Conservation (phyloP, 2,329 filamentous ascomycete genomes). For the Phialocephala sp. region DNA sequence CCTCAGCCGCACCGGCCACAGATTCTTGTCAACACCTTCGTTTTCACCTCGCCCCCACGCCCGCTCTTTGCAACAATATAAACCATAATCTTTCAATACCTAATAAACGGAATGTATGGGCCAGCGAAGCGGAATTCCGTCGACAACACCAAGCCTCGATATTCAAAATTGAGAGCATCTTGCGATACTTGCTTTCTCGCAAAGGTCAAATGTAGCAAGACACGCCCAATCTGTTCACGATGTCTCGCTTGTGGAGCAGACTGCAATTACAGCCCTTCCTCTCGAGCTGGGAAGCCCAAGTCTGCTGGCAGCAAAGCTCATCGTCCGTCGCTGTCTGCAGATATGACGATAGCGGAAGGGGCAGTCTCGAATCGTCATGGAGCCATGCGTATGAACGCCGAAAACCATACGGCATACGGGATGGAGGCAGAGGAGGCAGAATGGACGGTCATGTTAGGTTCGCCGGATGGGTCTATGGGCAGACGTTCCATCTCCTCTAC, state of each 20-base stretch:
- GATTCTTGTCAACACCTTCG: neutral
- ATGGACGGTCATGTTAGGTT: constrained; percentile 19
- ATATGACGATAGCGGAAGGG: constrained; percentile 20
- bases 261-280: constrained; percentile 59
- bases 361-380: constrained; percentile 11
- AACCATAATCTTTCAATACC: constrained; percentile 2
- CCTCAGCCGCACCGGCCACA: neutral
- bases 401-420: constrained; percentile 25
- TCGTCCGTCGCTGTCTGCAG: constrained; percentile 12
- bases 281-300: constrained; percentile 56
- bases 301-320: constrained; percentile 38
- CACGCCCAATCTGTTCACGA: constrained; percentile 57
- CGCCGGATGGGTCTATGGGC: constrained; percentile 14
- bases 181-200: constrained; percentile 61
- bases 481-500: constrained; percentile 24
- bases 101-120: constrained; percentile 17
- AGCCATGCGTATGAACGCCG: constrained; percentile 16
- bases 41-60: neutral
- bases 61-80: constrained; percentile 7
- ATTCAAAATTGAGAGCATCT: constrained; percentile 53
- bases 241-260: constrained; percentile 56
- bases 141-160: constrained; percentile 39
- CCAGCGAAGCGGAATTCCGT: constrained; percentile 8
- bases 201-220: constrained; percentile 62
- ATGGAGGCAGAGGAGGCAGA: constrained; percentile 25